phyloP scores from a whole-genome alignment of 148 eudicot genomes.

The Pouteria glomerata region DNA sequence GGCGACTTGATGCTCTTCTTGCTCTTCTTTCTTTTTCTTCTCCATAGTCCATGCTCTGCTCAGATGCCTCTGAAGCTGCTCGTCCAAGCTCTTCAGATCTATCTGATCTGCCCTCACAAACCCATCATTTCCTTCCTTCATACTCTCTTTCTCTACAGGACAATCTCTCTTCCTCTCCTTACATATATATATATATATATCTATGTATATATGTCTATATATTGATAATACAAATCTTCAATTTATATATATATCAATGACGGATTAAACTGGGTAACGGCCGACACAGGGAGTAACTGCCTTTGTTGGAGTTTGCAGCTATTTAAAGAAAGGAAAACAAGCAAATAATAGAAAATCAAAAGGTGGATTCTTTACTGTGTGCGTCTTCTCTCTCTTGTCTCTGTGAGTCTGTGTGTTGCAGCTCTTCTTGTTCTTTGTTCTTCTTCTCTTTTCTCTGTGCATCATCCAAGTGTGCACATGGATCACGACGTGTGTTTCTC shows the following conservation, averaged over 20 bases:
- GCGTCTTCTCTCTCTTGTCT: no score
- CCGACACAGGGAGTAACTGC: constrained; percentile 11
- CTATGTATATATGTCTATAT: background rate
- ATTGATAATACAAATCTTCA: no score
- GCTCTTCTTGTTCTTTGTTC: background rate
- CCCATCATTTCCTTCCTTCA: constrained; percentile 49
- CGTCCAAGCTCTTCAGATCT: constrained; percentile 89
- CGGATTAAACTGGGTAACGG: constrained; percentile 2
- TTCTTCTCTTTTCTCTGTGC: background rate
- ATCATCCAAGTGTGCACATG: constrained; percentile 29
- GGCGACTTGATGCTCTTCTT: constrained; percentile 16
- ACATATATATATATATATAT: background rate
- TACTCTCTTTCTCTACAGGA: background rate
- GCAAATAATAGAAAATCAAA: background rate
- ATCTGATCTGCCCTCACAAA: constrained; percentile 89
- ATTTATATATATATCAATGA: background rate
- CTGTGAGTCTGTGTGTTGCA: no score
- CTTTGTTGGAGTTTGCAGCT: constrained; percentile 7
- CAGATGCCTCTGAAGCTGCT: constrained; percentile 75
- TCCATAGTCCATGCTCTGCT: constrained; percentile 59
- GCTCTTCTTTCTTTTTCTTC: constrained; percentile 32
- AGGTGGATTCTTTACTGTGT: background rate
- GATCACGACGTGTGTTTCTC: constrained; percentile 14
- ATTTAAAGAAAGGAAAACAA: background rate
- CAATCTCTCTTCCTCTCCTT: no score